phyloP scores from a whole-genome alignment of 2,329 filamentous ascomycete species.

The Escovopsis weberi region DNA sequence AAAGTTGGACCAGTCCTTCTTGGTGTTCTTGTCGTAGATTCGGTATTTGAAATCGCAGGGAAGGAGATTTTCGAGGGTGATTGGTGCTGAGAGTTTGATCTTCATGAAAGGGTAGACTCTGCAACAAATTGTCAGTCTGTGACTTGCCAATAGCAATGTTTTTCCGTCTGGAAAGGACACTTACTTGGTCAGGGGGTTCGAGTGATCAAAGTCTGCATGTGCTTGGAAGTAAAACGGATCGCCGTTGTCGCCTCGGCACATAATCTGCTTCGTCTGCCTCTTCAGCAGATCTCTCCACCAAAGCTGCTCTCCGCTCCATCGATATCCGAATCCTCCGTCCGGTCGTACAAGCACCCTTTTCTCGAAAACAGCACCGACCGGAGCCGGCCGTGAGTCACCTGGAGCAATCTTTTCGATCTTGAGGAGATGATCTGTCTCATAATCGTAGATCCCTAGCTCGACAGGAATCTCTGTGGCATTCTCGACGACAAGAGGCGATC shows the following conservation, averaged over 20 bases:
- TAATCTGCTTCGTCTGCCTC: conserved; percentile 70
- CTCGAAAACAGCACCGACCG: conserved; percentile 81
- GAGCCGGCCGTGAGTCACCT: conserved; percentile 76
- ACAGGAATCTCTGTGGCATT: conserved; percentile 96
- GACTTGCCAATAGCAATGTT: neutral
- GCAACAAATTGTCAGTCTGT: conserved; percentile 6
- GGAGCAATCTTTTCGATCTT: conserved; percentile 97
- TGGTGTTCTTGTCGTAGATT: conserved; percentile 97
- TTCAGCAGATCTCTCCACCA: conserved; percentile 90
- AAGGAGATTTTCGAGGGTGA: conserved; percentile 86
- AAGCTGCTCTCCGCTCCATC: conserved; percentile 79
- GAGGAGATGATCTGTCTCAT: conserved; percentile 72
- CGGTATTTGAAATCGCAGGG: conserved; percentile 99
- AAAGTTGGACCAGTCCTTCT: conserved; percentile 98
- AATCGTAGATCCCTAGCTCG: conserved; percentile 82
- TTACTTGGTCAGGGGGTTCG: conserved; percentile 65
- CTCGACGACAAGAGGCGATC: conserved; percentile 81
- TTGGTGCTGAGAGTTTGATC: conserved; percentile 76
- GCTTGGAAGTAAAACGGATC: conserved; percentile 96
- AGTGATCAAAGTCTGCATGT: conserved; percentile 70
- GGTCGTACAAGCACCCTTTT: conserved; percentile 80
- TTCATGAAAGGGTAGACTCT: conserved; percentile 90
- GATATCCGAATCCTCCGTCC: conserved; percentile 91
- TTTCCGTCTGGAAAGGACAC: conserved; percentile 10
- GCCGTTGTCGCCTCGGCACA: conserved; percentile 73